Base-by-base conservation (phyloP, 169 alveolate species). In the Plasmodium billcollinsi region DNA sequence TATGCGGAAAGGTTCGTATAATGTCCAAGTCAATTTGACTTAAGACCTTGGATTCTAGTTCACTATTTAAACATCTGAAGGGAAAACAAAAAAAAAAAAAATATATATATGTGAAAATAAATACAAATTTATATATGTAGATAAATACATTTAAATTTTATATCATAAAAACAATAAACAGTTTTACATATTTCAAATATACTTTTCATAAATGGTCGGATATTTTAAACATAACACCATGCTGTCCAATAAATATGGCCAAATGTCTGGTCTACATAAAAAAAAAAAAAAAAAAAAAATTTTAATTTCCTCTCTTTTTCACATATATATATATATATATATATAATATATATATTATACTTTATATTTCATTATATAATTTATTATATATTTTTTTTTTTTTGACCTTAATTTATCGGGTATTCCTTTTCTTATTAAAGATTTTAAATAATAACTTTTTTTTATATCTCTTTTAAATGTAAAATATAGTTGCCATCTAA, bases 21-120 rank as follows among this genome's bases (percentile, higher is more conserved):
- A 96, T 85, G 67, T 96, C 98, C 92, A 94, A 66, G 74, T 95
- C 97, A 21, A 96, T 96, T 80, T 95, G 97, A 29, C 94, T 93
- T 56, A 90, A 73, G 18, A 91, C 92, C 20, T 91, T 94, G 66
- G 92, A 85, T 29, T 92, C 94, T 14, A 95, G 78, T 58, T 95
- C 93, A 73, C 72, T 90, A 71, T 58, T 49, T 62, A 94, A 80
- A 61, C 91, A 80, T 56, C 91, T 80, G 49, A n/a, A 20, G 14
- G 18, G 3, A 14, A 4, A 24, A 24, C 45, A 61, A 6, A 15
- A n/a, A n/a, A n/a, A n/a, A n/a, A n/a, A n/a, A n/a, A 33, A 18
- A 63, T 2, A 11, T 8, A 65, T 33, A 33, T 33, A 33, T 1
- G 4, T 33, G 6, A 1, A 29, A 29, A 33, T 5, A 33, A 4